A percentile compares a stretch with the other conserved stretches of the same genome.
These are phyloP conservation scores for Candida pseudoglaebosa DNA, from an alignment of 805 yeast genomes.

Conservation along the genomic window DNA sequence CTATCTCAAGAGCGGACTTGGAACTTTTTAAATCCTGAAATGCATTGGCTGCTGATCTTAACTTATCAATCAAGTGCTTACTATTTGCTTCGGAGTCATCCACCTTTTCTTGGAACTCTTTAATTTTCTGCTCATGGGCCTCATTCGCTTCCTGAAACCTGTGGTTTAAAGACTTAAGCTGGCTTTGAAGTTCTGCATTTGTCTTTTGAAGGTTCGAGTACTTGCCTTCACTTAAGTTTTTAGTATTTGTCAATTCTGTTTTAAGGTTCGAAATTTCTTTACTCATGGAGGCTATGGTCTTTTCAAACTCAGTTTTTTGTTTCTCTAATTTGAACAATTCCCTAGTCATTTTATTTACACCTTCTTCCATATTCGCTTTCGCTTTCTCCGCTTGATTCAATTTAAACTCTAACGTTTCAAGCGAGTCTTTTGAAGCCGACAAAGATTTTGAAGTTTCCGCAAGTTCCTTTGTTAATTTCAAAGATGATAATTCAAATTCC, in stretches of 20 bases:
- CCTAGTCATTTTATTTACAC: conserved; percentile 84
- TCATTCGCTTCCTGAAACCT: conserved; percentile 14
- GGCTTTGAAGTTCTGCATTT: conserved; percentile 21
- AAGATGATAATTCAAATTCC: conserved; percentile 26
- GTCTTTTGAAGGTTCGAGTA: conserved; percentile 18
- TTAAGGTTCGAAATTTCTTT: conserved; percentile 31
- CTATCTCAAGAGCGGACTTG: conserved; percentile 15
- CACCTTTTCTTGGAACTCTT: conserved; percentile 19
- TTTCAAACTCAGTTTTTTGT: conserved; percentile 51
- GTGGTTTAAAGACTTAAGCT: conserved; percentile 17
- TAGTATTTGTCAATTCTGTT: conserved; percentile 31
- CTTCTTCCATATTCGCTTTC: conserved; percentile 72
- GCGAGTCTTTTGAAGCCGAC: conserved; percentile 18
- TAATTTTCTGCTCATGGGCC: conserved; percentile 13
- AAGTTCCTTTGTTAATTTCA: conserved; percentile 26
- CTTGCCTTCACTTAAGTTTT: conserved; percentile 17
- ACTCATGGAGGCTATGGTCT: conserved; percentile 38
- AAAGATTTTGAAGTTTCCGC: conserved; percentile 26
- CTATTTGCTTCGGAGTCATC: conserved; percentile 28
- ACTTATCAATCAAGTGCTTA: conserved; percentile 37
- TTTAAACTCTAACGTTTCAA: conserved; percentile 28
- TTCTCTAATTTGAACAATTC: conserved; percentile 68
- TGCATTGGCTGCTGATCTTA: conserved; percentile 37
- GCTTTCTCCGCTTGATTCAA: conserved; percentile 32
- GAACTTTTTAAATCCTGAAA: conserved; percentile 25